Evolutionary conservation across 2,329 filamentous ascomycete genomes (phyloP).

Genomic region (Trichoderma sp.): DNA sequence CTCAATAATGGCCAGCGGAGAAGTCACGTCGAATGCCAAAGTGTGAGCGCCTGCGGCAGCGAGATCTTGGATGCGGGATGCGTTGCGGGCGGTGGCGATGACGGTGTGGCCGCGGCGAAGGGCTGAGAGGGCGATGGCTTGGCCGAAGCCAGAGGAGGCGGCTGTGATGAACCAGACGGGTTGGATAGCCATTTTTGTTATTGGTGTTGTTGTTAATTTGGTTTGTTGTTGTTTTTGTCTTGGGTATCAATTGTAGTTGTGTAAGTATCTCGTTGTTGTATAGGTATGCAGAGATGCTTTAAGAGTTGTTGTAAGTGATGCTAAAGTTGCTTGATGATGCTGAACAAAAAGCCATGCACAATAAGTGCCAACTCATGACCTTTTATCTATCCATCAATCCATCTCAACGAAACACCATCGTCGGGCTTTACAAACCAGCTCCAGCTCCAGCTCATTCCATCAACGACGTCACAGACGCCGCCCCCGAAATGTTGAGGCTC

Average conservation of each 20-base stretch:
- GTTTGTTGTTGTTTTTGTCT: neutral
- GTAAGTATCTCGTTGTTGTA: neutral
- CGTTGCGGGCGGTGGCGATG: conserved; percentile 48
- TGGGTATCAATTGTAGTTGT: neutral
- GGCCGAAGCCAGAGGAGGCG: conserved; percentile 51
- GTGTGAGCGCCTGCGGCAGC: conserved; percentile 42
- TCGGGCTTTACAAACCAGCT: neutral
- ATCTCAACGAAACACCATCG: neutral
- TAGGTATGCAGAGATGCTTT: neutral
- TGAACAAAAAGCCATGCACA: neutral
- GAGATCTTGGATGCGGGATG: conserved; percentile 41
- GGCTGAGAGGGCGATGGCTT: conserved; percentile 41
- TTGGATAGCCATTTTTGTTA: conserved; percentile 14
- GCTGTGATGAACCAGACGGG: conserved; percentile 54
- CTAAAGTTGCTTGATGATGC: neutral
- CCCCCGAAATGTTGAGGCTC: neutral
- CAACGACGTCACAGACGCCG: neutral
- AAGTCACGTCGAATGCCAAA: conserved; percentile 47
- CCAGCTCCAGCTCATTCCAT: neutral
- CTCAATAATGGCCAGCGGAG: conserved; percentile 36
- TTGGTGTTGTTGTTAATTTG: neutral
- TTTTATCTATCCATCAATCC: neutral
- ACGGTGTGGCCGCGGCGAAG: conserved; percentile 48
- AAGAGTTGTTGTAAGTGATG: neutral
- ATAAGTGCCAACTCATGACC: neutral